Base-by-base conservation (phyloP, 2,329 filamentous ascomycete genomes). In the Talaromyces sp. region DNA sequence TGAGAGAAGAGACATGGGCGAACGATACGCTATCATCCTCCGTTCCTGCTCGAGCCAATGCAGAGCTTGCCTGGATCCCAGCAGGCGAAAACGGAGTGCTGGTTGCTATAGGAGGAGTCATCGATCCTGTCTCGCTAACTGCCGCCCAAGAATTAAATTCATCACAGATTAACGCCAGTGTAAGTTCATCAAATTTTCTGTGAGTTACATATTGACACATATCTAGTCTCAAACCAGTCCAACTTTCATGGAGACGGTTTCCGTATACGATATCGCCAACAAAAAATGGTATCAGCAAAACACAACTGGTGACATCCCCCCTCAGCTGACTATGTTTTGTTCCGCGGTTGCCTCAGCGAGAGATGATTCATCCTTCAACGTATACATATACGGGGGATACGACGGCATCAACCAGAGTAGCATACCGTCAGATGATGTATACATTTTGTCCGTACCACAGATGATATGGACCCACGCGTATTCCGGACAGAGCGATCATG, bases 31-130 rank as follows among this genome's bases (percentile, higher is more conserved):
- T 91, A 3, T 83, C 84, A 0, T 47, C 70, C 0, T 68, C 72
- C 3, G 79, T 89, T 8, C 75, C 79, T 4, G 84, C 84, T 1
- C 84, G 90, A 9, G 86, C 87, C 3, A 87, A 85, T 69, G 82
- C 88, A 0, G 88, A 90, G 65, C 79, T 90, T 1, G 87, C 89
- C 0, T 92, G 89, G 89, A 69, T 81, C 3, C 79, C 79, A 9
- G 75, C 79, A 0, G 74, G 75, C 0, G 70, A 75, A 1, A 69
- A 71, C 2, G 79, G 79, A 3, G 69, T 75, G 2, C 67, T 81
- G 2, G 71, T 81, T 6, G 76, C 74, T 2, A 75, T 81, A 47
- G 79, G 79, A 5, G 79, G 79, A 19, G 72, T 77, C 3, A 67
- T 72, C 1, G 41, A 77, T 11, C 72, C 75, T 0, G 68, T 67